A percentile compares a stretch with the other conserved stretches of the same genome.
Conservation (phyloP, 768 basidiomycete genomes). For the Tulasnella sp. region DNA sequence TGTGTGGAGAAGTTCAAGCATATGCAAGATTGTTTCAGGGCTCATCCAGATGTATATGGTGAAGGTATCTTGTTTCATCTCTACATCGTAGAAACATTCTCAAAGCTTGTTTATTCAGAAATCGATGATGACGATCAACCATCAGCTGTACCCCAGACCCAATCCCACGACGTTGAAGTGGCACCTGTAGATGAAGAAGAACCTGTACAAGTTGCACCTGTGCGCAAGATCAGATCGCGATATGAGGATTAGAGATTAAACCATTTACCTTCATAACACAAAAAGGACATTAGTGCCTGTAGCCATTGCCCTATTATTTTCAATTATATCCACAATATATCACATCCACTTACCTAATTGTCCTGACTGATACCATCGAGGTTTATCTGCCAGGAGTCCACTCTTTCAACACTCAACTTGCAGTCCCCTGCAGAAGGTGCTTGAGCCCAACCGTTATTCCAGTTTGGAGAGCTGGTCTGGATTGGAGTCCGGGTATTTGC, state of each 20-base stretch:
- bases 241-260: neutral
- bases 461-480: too few species aligned
- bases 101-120: neutral
- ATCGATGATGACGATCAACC: constrained; percentile 10
- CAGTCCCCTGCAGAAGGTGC: too few species aligned
- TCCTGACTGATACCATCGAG: too few species aligned
- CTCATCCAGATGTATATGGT: constrained; percentile 90
- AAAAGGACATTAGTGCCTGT: too few species aligned
- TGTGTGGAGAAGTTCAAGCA: constrained; percentile 95
- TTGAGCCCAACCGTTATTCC: too few species aligned
- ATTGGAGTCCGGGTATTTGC: too few species aligned
- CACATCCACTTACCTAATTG: too few species aligned
- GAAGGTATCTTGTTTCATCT: constrained; percentile 45
- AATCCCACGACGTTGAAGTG: neutral
- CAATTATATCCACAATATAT: too few species aligned
- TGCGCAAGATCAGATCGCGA: constrained; percentile 9
- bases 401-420: too few species aligned
- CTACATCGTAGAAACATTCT: neutral
- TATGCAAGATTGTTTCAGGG: constrained; percentile 97
- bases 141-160: neutral
- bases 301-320: too few species aligned
- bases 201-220: neutral
- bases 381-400: too few species aligned
- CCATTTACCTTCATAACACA: too few species aligned
- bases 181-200: neutral